Percentiles rank a stretch among this genome's conserved stretches.
Evolutionary conservation across 768 basidiomycete species (phyloP).

Genomic region (Glaciozyma antarctica): DNA sequence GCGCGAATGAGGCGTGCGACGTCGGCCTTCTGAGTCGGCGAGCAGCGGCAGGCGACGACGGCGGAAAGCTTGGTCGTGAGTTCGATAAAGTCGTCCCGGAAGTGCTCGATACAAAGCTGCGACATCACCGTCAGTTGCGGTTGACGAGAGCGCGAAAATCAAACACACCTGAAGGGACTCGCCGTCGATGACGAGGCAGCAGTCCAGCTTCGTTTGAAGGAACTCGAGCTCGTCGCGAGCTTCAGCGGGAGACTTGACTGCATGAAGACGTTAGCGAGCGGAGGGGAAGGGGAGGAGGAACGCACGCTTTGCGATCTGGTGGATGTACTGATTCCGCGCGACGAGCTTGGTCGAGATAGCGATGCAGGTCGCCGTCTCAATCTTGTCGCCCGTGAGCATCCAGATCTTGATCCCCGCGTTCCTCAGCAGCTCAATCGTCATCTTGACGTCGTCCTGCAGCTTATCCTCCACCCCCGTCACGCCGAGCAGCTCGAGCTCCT

Average conservation of each 20-base stretch:
- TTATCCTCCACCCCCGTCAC: slow-evolving; percentile 99
- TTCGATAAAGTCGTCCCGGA: slow-evolving; percentile 89
- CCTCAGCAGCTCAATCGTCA: slow-evolving; percentile 78
- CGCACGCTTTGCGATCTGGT: slow-evolving; percentile 85
- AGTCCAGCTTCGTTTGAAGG: slow-evolving; percentile 85
- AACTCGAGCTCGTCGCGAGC: slow-evolving; percentile 84
- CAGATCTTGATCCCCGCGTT: slow-evolving; percentile 98
- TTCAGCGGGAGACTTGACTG: slow-evolving; percentile 77
- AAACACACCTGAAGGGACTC: slow-evolving; percentile 55
- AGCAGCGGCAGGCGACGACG: slow-evolving; percentile 95
- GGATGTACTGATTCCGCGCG: slow-evolving; percentile 91
- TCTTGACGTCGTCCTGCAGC: slow-evolving; percentile 91
- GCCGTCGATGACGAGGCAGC: slow-evolving; percentile 95
- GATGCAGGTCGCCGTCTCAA: slow-evolving; percentile 96
- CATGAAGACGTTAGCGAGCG: not conserved
- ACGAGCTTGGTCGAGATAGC: slow-evolving; percentile 96
- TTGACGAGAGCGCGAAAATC: not conserved
- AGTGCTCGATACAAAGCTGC: slow-evolving; percentile 80
- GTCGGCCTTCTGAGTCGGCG: slow-evolving; percentile 97
- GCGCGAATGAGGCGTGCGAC: slow-evolving; percentile 85
- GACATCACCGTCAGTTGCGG: not conserved
- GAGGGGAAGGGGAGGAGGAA: slow-evolving; percentile 13
- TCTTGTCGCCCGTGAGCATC: slow-evolving; percentile 99
- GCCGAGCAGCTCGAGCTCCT: slow-evolving; percentile 81
- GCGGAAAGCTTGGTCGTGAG: slow-evolving; percentile 91